Conservation (phyloP, 1,139 yeast genomes). For the Saccharomyces hybrid region DNA sequence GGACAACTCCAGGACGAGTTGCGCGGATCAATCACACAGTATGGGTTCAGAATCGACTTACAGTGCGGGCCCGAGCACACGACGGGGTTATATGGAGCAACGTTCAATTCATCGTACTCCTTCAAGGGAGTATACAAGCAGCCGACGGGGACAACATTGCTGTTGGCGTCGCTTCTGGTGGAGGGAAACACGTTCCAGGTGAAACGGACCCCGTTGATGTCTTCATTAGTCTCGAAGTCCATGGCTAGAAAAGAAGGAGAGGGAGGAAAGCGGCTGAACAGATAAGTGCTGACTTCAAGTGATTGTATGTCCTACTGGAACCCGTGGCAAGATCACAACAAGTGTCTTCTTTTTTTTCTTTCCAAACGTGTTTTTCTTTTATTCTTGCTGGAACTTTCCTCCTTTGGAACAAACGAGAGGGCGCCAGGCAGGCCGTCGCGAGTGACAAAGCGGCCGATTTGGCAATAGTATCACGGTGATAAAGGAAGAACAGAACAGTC, state of each 20-base stretch:
- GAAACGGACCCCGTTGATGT: conserved; percentile 79
- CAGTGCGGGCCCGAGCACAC: conserved; percentile 75
- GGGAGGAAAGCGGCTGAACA: background rate
- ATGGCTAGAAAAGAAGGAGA: conserved; percentile 14
- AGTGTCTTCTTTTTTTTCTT: background rate
- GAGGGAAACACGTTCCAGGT: conserved; percentile 91
- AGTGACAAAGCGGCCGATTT: background rate
- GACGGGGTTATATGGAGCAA: conserved; percentile 86
- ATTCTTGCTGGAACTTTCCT: conserved; percentile 1
- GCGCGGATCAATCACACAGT: conserved; percentile 73
- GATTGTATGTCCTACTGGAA: background rate
- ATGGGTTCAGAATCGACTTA: conserved; percentile 83
- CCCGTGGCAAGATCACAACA: conserved; percentile 1
- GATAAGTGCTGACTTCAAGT: background rate
- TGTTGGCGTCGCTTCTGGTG: conserved; percentile 82
- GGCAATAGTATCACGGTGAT: background rate
- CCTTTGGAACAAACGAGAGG: conserved; percentile 1
- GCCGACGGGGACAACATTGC: conserved; percentile 92
- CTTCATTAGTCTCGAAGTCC: conserved; percentile 85
- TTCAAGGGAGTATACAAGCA: conserved; percentile 90
- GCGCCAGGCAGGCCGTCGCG: background rate
- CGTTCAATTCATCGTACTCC: conserved; percentile 66
- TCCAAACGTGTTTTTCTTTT: conserved; percentile 1
- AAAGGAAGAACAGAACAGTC: background rate
- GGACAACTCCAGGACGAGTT: conserved; percentile 89